phyloP scores from a whole-genome alignment of 148 eudicot genomes.

The Camellia lanceoleosa region DNA sequence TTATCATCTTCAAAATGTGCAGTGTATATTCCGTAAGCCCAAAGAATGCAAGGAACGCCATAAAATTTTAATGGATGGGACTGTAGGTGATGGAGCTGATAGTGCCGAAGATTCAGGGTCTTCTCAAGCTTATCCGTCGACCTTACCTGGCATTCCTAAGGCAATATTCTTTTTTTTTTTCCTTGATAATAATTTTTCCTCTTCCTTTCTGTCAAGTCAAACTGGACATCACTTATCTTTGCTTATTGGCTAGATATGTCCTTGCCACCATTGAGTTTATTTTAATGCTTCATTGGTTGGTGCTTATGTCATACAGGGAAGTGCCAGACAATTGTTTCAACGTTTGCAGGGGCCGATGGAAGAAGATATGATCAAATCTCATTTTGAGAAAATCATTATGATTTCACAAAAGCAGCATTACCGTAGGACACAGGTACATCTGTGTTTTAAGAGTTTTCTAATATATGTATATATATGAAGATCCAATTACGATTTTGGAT shows the following conservation, averaged over 20 bases:
- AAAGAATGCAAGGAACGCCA: slow-evolving; percentile 93
- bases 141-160: slow-evolving; percentile 98
- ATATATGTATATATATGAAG: not conserved
- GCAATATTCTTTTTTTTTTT: slow-evolving; percentile 29
- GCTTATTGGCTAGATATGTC: not conserved
- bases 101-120: slow-evolving; percentile 97
- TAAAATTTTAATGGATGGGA: slow-evolving; percentile 62
- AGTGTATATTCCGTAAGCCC: slow-evolving; percentile 86
- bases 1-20: slow-evolving; percentile 17
- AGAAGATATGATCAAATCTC: slow-evolving; percentile 83
- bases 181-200: not conserved
- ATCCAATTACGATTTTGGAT: slow-evolving; percentile 3
- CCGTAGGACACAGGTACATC: slow-evolving; percentile 59
- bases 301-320: slow-evolving; percentile 56
- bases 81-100: slow-evolving; percentile 90
- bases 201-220: slow-evolving; percentile 1
- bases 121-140: slow-evolving; percentile 86
- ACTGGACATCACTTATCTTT: not conserved
- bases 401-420: slow-evolving; percentile 57
- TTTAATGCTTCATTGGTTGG: slow-evolving; percentile 15
- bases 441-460: not conserved
- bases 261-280: not conserved
- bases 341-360: slow-evolving; percentile 86
- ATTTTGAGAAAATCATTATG: slow-evolving; percentile 75
- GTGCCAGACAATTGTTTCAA: slow-evolving; percentile 92